These are phyloP conservation scores for Hypoxylon rubiginosum DNA, from an alignment of 2,329 filamentous ascomycete genomes.

Conservation along the genomic window DNA sequence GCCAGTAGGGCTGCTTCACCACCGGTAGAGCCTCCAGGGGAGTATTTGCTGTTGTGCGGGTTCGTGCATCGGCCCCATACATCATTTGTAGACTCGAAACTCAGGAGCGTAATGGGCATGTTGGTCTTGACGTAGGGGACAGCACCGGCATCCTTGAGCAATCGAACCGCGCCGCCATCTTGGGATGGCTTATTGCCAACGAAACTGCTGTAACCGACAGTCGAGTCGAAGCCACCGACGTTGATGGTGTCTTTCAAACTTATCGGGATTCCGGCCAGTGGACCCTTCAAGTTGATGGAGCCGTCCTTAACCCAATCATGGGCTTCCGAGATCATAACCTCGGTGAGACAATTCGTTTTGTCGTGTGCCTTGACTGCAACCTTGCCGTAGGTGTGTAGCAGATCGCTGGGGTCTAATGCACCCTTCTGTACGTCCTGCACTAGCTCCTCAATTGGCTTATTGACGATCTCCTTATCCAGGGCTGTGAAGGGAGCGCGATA, in stretches of 20 bases:
- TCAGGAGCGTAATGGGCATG: conserved; percentile 85
- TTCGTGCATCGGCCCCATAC: conserved; percentile 88
- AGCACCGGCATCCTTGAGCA: conserved; percentile 89
- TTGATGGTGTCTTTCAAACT: conserved; percentile 86
- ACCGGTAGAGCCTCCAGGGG: conserved; percentile 89
- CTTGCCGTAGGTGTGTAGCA: conserved; percentile 90
- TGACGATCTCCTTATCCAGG: conserved; percentile 75
- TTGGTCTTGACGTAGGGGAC: conserved; percentile 96
- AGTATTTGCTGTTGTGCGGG: conserved; percentile 86
- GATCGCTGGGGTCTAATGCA: conserved; percentile 73
- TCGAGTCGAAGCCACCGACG: conserved; percentile 85
- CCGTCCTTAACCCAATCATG: conserved; percentile 76
- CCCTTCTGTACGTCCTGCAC: conserved; percentile 83
- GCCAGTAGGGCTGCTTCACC: conserved; percentile 88
- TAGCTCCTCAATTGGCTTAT: conserved; percentile 81
- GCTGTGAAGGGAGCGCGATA: conserved; percentile 77
- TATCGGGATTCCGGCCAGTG: conserved; percentile 87
- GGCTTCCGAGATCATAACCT: conserved; percentile 83
- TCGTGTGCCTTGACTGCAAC: conserved; percentile 85
- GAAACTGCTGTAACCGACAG: conserved; percentile 83
- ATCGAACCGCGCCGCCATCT: conserved; percentile 79
- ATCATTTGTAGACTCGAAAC: conserved; percentile 82
- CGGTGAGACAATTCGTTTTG: conserved; percentile 90
- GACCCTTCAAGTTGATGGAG: conserved; percentile 79
- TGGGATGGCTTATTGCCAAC: conserved; percentile 73